Evolutionary conservation across 306 rosid species (phyloP).

Genomic region (Purshia tridentata): DNA sequence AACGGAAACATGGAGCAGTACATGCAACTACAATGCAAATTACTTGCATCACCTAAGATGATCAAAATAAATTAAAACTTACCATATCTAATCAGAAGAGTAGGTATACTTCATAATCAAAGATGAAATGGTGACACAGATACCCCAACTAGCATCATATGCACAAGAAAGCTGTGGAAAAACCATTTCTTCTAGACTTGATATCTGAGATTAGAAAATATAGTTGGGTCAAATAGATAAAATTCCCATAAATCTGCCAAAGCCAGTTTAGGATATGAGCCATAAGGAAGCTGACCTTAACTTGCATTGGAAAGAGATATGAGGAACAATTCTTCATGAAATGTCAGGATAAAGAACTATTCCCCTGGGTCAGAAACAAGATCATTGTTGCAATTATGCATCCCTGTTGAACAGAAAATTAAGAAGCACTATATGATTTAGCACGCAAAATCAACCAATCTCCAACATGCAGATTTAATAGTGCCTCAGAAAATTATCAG

Average conservation of each 20-base stretch:
- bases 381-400: not conserved
- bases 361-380: not conserved
- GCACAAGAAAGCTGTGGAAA: not conserved
- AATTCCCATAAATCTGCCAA: not conserved
- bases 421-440: no score
- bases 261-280: not conserved
- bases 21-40: no score
- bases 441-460: no score
- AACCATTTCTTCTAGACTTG: not conserved
- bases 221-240: not conserved
- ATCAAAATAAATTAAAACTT: no score
- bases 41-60: no score
- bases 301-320: not conserved
- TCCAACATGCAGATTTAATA: no score
- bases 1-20: no score
- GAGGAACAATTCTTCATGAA: not conserved
- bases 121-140: not conserved
- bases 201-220: not conserved
- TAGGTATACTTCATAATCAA: not conserved
- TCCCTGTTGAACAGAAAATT: not conserved
- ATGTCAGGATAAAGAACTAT: not conserved
- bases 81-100: not conserved
- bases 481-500: no score
- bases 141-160: not conserved
- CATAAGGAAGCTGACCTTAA: not conserved